Evolutionary conservation across 2,329 filamentous ascomycete genomes (phyloP), one percentile per base, ranked within the genome.

Genomic region (Pseudocercospora musae): DNA sequence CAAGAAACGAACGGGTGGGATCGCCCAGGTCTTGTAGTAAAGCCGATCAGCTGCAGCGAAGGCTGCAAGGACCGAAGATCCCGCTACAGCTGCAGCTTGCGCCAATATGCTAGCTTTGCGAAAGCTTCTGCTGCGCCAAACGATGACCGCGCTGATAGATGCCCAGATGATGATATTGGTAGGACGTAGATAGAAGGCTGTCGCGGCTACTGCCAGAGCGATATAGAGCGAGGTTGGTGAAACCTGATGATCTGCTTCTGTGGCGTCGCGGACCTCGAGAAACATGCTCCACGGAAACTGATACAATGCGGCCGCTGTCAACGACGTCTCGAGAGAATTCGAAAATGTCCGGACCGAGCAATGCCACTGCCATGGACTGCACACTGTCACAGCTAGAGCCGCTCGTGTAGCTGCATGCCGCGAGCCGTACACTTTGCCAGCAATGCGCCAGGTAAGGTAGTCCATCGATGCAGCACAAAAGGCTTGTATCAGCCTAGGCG

Each of bases 321-420:
- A 79, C 0, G 90, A 90, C n/a, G 89, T 92, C 80, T 99, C 95
- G 4, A 98, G 80, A 57, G 89, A 95, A 78, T 99, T 99, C 59
- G 94, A 97, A 72, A 99, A 89, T 0, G 95, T 96, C 52, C 95
- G 85, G 0, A 92, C 94, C 1, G 92, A 95, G 78, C 89, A 95
- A 77, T 95, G 98, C 91, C 91, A 98, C 75, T 97, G 92, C 92
- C 95, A 99, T 6, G 95, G 91, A 76, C 87, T 96, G 71, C 87
- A 80, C 48, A 90, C 76, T 2, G 87, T 88, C 77, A 95, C 83
- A 62, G 84, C 82, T 50, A 96, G 80, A 69, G 89, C 85, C 66
- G 88, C 86, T 80, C 85, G 88, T 50, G 91, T 83, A 50, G 84
- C 82, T 69, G 83, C 81, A 73, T 83, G 89, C 58, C 82, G 81